phyloP scores from a whole-genome alignment of 1,284 basidiomycete species.

The Entoloma clypeatum region DNA sequence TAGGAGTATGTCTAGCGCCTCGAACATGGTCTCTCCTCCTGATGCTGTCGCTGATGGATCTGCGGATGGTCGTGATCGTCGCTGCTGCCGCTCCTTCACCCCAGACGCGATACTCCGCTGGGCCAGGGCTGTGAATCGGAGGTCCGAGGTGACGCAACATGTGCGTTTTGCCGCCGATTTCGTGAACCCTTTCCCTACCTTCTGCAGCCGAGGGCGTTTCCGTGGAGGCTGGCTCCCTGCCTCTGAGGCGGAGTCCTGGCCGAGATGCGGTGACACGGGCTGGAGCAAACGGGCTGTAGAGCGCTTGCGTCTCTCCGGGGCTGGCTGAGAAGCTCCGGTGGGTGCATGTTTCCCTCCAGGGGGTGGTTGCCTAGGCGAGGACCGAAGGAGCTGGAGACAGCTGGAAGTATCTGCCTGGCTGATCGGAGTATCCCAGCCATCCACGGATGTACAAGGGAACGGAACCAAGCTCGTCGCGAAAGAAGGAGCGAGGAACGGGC shows the following conservation, averaged over 20 bases:
- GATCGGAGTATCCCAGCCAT: slow-evolving; percentile 12
- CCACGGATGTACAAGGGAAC: slow-evolving; percentile 16
- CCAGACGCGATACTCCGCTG: slow-evolving; percentile 18
- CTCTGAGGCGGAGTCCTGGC: slow-evolving; percentile 4
- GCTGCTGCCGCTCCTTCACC: slow-evolving; percentile 11
- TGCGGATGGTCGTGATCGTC: background rate
- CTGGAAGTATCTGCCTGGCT: slow-evolving; percentile 20
- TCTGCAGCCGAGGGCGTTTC: slow-evolving; percentile 20
- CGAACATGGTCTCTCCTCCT: slow-evolving; percentile 3
- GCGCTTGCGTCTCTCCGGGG: slow-evolving; percentile 18
- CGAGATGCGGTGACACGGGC: background rate
- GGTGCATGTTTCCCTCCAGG: no score
- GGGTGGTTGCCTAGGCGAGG: slow-evolving; percentile 9
- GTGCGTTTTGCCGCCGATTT: slow-evolving; percentile 1
- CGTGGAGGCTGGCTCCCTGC: slow-evolving; percentile 17
- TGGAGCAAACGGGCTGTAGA: slow-evolving; percentile 10
- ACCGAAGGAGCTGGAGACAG: slow-evolving; percentile 16
- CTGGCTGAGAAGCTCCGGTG: no score
- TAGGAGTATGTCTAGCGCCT: slow-evolving; percentile 19
- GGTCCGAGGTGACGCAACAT: slow-evolving; percentile 10
- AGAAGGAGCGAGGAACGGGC: slow-evolving; percentile 4
- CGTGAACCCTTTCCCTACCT: slow-evolving; percentile 3
- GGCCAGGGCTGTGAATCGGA: slow-evolving; percentile 17
- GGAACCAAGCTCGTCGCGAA: slow-evolving; percentile 16
- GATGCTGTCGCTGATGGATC: background rate